These are phyloP conservation scores for Colletotrichum tropicale DNA, from an alignment of 2,329 filamentous ascomycete genomes.

Conservation along the genomic window DNA sequence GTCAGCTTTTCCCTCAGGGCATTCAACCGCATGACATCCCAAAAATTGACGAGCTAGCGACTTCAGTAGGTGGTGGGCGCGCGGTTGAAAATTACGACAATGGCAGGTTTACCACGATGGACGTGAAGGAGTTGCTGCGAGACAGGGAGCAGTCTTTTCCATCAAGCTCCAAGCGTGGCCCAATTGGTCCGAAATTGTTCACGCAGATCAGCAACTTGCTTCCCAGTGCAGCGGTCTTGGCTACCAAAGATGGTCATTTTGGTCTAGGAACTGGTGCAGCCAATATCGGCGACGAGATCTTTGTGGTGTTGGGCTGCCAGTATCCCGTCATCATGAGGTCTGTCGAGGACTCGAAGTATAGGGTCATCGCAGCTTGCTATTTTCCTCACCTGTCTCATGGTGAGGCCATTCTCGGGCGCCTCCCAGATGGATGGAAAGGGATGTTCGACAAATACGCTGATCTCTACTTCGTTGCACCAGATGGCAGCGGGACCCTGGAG, in stretches of 20 bases:
- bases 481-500: background rate
- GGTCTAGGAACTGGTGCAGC: background rate
- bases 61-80: no score
- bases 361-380: fast-evolving
- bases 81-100: no score
- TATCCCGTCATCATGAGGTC: fast-evolving
- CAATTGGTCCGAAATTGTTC: no score
- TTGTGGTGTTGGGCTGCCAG: background rate
- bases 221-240: background rate
- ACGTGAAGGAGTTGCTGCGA: no score
- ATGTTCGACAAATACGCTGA: background rate
- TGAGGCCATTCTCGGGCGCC: fast-evolving
- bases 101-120: no score
- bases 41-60: no score
- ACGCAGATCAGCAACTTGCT: background rate
- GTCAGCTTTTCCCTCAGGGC: no score
- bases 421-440: background rate
- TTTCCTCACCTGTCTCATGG: background rate
- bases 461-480: background rate
- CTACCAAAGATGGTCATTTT: background rate
- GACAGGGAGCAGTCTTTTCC: no score
- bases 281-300: background rate
- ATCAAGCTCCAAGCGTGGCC: no score
- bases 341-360: background rate
- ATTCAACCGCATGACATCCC: no score